Percentiles rank a stretch among this genome's conserved stretches.
Conservation (phyloP, 345 rosid genomes). For the Brassica cretica region DNA sequence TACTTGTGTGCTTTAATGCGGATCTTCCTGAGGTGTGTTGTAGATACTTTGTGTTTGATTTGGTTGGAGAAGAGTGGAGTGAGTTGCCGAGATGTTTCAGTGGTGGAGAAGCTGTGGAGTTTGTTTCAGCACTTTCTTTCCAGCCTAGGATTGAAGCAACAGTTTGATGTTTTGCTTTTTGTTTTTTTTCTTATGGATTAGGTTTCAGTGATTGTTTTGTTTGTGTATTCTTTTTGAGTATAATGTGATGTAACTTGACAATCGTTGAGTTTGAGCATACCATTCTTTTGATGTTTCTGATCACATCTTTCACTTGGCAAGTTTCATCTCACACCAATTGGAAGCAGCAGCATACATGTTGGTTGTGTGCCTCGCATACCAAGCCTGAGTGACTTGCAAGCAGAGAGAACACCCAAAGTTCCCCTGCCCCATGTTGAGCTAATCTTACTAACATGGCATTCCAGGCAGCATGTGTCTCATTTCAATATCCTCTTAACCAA, state of each 20-base stretch:
- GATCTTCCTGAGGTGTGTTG: slow-evolving; percentile 43
- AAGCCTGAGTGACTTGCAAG: slow-evolving; percentile 57
- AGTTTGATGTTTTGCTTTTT: slow-evolving; percentile 35
- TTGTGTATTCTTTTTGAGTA: slow-evolving; percentile 10
- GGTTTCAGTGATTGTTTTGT: slow-evolving; percentile 6
- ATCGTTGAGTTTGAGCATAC: background rate
- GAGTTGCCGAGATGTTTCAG: slow-evolving; percentile 56
- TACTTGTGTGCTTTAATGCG: slow-evolving; percentile 71
- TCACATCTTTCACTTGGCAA: slow-evolving; percentile 46
- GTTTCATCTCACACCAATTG: slow-evolving; percentile 49
- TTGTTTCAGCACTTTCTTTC: slow-evolving; percentile 77
- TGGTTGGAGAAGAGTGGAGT: slow-evolving; percentile 53
- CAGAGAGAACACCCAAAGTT: slow-evolving; percentile 51
- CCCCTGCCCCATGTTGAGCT: slow-evolving; percentile 57
- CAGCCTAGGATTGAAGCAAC: slow-evolving; percentile 82
- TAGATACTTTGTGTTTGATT: slow-evolving; percentile 57
- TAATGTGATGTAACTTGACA: slow-evolving; percentile 17
- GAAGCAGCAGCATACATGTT: slow-evolving; percentile 53
- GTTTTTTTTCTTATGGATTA: background rate
- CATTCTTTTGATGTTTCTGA: slow-evolving; percentile 35
- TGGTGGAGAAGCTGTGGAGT: slow-evolving; percentile 60
- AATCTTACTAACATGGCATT: slow-evolving; percentile 57
- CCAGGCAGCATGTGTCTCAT: slow-evolving; percentile 43
- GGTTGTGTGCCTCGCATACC: no score
- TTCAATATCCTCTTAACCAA: slow-evolving; percentile 45